Base-by-base conservation (phyloP, 495 filamentous ascomycete genomes). In the Choiromyces venosus region DNA sequence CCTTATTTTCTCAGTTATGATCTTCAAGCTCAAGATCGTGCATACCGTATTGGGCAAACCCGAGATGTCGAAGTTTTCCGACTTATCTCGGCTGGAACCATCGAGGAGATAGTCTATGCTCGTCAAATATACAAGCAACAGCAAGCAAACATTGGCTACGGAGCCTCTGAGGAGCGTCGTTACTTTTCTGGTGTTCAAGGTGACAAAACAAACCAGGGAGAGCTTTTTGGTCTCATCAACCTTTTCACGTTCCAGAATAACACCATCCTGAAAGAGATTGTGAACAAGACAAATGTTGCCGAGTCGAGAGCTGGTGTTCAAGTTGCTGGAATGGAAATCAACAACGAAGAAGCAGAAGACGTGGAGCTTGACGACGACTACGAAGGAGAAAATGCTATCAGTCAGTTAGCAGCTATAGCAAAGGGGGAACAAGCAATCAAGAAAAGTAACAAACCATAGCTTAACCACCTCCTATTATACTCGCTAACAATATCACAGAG, bases 101-200 rank as follows among this genome's bases (percentile, higher is more conserved):
- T 99, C 71, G 95, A 99, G 79, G 95, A 99, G 82, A 97, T 97
- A 74, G 92, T 97, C 42, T 99, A 99, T 78, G 95, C 95, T 0
- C 87, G 95, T 14, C 95, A 99, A 79, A 97, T 99, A 71, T 99
- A 98, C 85, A 99, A 99, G 81, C 95, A 99, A 80, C 95, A 99
- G 79, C 95, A 98, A 81, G 95, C 95, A 3, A 97, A 97, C 78
- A 99, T 99, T 68, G 95, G 92, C 1, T 99, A 99, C 82, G 97
- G 90, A 40, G 95, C 95, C 10, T 93, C 90, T 61, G 91, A 88
- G 38, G 95, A 99, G 82, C 90, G 95, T 1, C 88, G 95, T 12
- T 99, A 99, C 83, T 99, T 99, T 85, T 93, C 91, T 78, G 95
- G 95, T 52, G 92, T 99, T 0, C 93, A 96, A 82, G 91, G 94